Base-by-base conservation (phyloP, 805 yeast species). In the Candida michaelii region DNA sequence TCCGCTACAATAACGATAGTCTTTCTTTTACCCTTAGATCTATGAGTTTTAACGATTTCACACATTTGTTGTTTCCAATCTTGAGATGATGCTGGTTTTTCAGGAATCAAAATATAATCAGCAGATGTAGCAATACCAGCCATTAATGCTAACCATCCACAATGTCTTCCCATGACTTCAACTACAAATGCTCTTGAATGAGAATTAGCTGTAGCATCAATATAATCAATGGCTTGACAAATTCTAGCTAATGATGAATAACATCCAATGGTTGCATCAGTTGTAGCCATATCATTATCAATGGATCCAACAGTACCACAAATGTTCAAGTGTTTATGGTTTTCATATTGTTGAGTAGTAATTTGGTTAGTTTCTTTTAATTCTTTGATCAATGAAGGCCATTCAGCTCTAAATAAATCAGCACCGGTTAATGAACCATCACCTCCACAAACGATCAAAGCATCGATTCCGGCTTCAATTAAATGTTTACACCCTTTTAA, bases 341-440 rank as follows among this genome's bases (percentile, higher is more conserved):
- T 77, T n/a, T 71, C 73, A 47, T 74, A 76, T 63, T 83, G 78
- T 27, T 75, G 81, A 14, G 63, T 53, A 5, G 91, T 73, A 45
- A 91, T 71, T 42, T 71, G 72, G 8, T 79, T 78, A 4, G 66
- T 76, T 2, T 65, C 60, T 18, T 74, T 74, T 44, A 93, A 76
- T 59, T 93, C 97, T 42, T 75, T 69, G 27, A 93, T 75, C 51
- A 93, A 75, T 6, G 85, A 75, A 2, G 97, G 96, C 99, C 99
- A 93, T 65, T 93, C 99, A 24, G 80, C 64, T 62, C 99, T 80
- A 74, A 93, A 89, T 51, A 85, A 68, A 63, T 93, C 98, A 11
- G 99, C 99, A 58, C 99, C 99, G 1, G 99, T 93, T 48, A 93
- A 74, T 1, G 98, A 90, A 39, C 99, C 99, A 65, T 93, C 99